Conservation (phyloP, 495 filamentous ascomycete genomes). For the Trichoderma gamsii region DNA sequence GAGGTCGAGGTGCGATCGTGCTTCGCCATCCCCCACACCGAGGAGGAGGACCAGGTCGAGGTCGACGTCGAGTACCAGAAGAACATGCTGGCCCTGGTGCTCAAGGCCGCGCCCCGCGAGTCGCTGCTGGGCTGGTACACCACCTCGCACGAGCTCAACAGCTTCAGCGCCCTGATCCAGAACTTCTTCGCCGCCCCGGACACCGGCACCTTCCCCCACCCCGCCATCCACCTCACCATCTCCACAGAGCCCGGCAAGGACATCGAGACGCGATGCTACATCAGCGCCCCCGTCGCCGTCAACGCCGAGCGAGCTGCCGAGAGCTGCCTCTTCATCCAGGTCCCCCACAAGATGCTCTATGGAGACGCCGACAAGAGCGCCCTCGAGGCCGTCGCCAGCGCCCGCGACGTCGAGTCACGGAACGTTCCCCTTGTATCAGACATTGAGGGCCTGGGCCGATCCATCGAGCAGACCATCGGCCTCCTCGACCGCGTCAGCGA, state of each 20-base stretch:
- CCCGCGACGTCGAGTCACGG: slow-evolving; percentile 72
- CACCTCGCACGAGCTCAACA: slow-evolving; percentile 90
- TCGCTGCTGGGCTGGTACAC: slow-evolving; percentile 97
- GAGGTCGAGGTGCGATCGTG: slow-evolving; percentile 92
- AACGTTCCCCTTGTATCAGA: slow-evolving; percentile 68
- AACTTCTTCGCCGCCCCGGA: slow-evolving; percentile 98
- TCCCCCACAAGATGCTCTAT: slow-evolving; percentile 79
- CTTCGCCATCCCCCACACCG: slow-evolving; percentile 96
- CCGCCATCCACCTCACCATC: slow-evolving; percentile 91
- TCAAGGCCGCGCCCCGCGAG: slow-evolving; percentile 90
- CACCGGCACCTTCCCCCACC: slow-evolving; percentile 93
- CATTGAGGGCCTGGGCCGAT: slow-evolving; percentile 77
- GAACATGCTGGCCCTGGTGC: slow-evolving; percentile 90
- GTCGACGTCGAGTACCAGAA: slow-evolving; percentile 99
- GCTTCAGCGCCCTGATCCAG: slow-evolving; percentile 95
- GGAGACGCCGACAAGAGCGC: slow-evolving; percentile 88
- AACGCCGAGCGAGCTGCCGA: slow-evolving; percentile 91
- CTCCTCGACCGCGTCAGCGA: slow-evolving; percentile 84
- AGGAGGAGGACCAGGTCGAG: slow-evolving; percentile 96
- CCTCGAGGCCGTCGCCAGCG: slow-evolving; percentile 75
- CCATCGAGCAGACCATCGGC: slow-evolving; percentile 74
- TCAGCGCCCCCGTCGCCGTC: slow-evolving; percentile 89
- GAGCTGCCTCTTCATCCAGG: slow-evolving; percentile 91
- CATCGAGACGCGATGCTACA: slow-evolving; percentile 83
- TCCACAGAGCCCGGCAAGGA: slow-evolving; percentile 78